Conservation (phyloP, 2,329 filamentous ascomycete genomes). For the Metarhizium humberi region DNA sequence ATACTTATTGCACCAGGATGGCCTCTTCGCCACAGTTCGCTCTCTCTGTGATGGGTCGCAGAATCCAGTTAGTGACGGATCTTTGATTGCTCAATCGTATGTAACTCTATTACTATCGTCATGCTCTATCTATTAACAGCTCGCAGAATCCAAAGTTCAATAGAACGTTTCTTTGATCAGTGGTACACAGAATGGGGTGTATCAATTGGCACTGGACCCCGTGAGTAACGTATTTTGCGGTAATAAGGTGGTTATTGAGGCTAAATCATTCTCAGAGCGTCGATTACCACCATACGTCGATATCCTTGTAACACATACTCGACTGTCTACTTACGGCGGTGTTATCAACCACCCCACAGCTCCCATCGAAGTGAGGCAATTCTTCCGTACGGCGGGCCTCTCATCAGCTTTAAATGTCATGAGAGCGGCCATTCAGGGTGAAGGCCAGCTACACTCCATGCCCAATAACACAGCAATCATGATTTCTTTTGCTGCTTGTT, state of each 20-base stretch:
- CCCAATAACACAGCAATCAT: slow-evolving; percentile 72
- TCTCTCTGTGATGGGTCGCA: slow-evolving; percentile 50
- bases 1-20: slow-evolving; percentile 28
- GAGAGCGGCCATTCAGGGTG: slow-evolving; percentile 63
- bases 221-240: slow-evolving; percentile 16
- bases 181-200: slow-evolving; percentile 57
- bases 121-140: slow-evolving; percentile 12
- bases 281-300: slow-evolving; percentile 64
- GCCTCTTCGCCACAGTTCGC: slow-evolving; percentile 47
- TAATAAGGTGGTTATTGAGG: slow-evolving; percentile 14
- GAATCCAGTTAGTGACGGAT: slow-evolving; percentile 37
- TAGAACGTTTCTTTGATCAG: slow-evolving; percentile 55
- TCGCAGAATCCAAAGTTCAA: slow-evolving; percentile 41
- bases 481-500: slow-evolving; percentile 67
- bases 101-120: slow-evolving; percentile 17
- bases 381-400: slow-evolving; percentile 62
- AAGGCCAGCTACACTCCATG: slow-evolving; percentile 62
- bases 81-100: slow-evolving; percentile 40
- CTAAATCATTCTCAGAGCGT: slow-evolving; percentile 19
- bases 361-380: slow-evolving; percentile 59
- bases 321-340: slow-evolving; percentile 64
- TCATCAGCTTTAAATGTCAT: slow-evolving; percentile 68
- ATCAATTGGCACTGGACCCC: slow-evolving; percentile 43
- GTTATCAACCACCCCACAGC: slow-evolving; percentile 69
- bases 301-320: slow-evolving; percentile 63